These are phyloP conservation scores for Halophytophthora batemanensis DNA, from an alignment of 352 stramenopile genomes.

Conservation along the genomic window DNA sequence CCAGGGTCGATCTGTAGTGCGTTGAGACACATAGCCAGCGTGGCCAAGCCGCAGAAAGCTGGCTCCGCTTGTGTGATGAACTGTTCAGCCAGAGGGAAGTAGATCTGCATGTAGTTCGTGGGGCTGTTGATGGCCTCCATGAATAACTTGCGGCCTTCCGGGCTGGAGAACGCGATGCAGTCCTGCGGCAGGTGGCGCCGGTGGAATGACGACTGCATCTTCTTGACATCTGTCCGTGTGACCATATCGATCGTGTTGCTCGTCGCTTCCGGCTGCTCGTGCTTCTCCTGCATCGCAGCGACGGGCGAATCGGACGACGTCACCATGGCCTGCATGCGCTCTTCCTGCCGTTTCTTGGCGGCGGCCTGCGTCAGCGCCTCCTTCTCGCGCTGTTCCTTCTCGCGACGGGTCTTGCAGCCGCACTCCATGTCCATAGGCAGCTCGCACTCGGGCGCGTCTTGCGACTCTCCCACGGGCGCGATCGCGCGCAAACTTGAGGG, in stretches of 20 bases:
- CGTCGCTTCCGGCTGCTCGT: constrained; percentile 7
- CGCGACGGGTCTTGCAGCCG: constrained; percentile 38
- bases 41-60: constrained; percentile 87
- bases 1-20: constrained; percentile 73
- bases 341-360: constrained; percentile 1
- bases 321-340: constrained; percentile 6
- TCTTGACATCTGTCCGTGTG: background rate
- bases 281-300: constrained; percentile 1
- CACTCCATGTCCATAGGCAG: constrained; percentile 52
- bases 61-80: constrained; percentile 92
- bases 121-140: constrained; percentile 50
- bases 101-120: constrained; percentile 85
- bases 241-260: constrained; percentile 8
- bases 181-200: constrained; percentile 73
- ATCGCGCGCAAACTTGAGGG: background rate
- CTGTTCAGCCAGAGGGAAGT: constrained; percentile 91
- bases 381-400: constrained; percentile 37
- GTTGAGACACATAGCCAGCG: constrained; percentile 81
- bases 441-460: constrained; percentile 24
- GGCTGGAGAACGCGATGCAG: constrained; percentile 82
- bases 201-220: constrained; percentile 71
- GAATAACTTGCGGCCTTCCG: constrained; percentile 83
- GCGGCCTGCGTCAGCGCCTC: constrained; percentile 24
- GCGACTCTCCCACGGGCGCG: background rate
- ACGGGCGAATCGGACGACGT: constrained; percentile 5